Percentiles rank a stretch among this genome's conserved stretches.
These are phyloP conservation scores for Fusarium coffeatum DNA, from an alignment of 2,329 filamentous ascomycete species.

Conservation along the genomic window DNA sequence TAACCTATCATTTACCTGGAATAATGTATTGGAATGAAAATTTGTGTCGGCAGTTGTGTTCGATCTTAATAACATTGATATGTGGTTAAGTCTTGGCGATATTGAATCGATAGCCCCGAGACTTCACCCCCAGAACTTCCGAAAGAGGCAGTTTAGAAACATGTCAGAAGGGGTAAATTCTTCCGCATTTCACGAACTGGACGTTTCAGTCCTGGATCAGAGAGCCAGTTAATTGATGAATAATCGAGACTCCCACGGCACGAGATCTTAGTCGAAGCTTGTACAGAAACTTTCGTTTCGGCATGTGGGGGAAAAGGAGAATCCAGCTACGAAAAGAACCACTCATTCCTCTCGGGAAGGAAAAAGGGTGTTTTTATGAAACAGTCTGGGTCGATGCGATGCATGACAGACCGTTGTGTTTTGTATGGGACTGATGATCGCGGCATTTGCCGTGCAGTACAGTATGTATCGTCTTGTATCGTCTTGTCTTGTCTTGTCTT, in stretches of 20 bases:
- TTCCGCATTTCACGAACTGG: not conserved
- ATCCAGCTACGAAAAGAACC: not conserved
- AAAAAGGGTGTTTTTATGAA: conserved; percentile 25
- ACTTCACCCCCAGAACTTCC: not conserved
- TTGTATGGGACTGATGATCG: conserved; percentile 10
- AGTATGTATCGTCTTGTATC: not conserved
- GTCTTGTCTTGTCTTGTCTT: not conserved
- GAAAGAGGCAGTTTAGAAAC: not conserved
- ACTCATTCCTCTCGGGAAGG: not conserved
- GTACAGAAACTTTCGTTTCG: conserved; percentile 17
- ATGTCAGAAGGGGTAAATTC: not conserved
- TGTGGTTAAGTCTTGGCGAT: not conserved
- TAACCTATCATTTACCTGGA: not conserved
- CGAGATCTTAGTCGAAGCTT: conserved; percentile 20
- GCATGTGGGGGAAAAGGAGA: conserved; percentile 17
- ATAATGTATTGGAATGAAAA: not conserved
- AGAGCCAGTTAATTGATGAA: conserved; percentile 17
- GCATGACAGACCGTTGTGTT: conserved; percentile 20
- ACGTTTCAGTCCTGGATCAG: conserved; percentile 22
- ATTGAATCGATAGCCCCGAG: not conserved
- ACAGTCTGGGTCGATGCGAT: conserved; percentile 31
- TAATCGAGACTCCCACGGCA: conserved; percentile 27
- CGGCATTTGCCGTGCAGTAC: conserved; percentile 16
- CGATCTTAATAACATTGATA: not conserved
- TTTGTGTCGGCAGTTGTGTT: conserved; percentile 5